phyloP scores from a whole-genome alignment of 2,329 filamentous ascomycete genomes.

The Aspergillus sp. region DNA sequence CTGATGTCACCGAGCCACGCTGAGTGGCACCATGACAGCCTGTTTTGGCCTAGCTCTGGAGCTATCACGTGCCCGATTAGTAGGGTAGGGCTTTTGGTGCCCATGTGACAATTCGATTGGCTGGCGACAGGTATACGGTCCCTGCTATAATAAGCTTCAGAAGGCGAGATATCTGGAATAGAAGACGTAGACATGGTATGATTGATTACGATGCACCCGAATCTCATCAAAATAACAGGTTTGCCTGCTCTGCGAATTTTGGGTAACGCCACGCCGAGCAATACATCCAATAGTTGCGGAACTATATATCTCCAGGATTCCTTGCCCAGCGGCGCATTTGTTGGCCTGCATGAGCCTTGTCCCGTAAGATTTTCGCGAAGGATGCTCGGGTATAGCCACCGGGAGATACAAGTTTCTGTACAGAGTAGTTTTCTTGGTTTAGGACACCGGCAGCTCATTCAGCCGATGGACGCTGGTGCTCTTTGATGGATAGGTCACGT shows the following conservation, averaged over 20 bases:
- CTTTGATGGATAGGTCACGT: background rate
- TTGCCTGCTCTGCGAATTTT: background rate
- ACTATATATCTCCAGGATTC: conserved; percentile 1
- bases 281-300: background rate
- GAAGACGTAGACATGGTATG: background rate
- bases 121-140: background rate
- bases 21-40: conserved; percentile 7
- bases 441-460: background rate
- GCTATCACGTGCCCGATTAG: conserved; percentile 14
- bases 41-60: conserved; percentile 1
- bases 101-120: conserved; percentile 12
- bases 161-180: background rate
- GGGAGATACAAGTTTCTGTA: background rate
- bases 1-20: conserved; percentile 19
- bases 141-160: background rate
- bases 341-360: background rate
- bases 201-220: background rate
- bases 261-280: background rate
- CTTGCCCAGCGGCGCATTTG: background rate
- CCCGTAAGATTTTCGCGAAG: background rate
- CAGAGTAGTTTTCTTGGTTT: background rate
- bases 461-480: background rate
- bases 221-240: background rate
- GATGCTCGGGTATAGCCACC: background rate
- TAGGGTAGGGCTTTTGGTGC: conserved; percentile 3